These are phyloP conservation scores for Mycena chlorophos DNA, from an alignment of 768 basidiomycete genomes.

Conservation along the genomic window DNA sequence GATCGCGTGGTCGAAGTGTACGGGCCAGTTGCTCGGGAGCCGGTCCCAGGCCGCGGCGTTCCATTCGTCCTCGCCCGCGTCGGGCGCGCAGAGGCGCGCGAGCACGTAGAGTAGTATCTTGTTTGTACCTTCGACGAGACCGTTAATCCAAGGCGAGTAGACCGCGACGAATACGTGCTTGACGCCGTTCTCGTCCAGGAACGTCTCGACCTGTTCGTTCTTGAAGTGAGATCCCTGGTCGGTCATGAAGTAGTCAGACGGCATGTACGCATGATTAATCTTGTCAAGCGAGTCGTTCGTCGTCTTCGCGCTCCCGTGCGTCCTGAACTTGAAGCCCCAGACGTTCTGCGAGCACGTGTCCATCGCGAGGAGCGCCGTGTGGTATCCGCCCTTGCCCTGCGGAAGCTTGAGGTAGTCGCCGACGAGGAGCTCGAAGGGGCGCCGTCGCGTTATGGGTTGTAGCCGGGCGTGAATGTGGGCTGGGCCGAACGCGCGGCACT, in stretches of 20 bases:
- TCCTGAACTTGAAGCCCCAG: constrained; percentile 8
- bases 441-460: not conserved
- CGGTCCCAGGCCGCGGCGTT: constrained; percentile 5
- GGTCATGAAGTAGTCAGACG: constrained; percentile 18
- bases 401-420: constrained; percentile 30
- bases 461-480: not conserved
- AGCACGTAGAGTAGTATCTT: constrained; percentile 19
- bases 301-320: constrained; percentile 4
- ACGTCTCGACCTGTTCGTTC: not conserved
- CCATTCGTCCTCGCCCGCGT: constrained; percentile 16
- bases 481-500: not conserved
- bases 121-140: constrained; percentile 30
- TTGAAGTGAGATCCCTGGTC: constrained; percentile 2
- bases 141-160: constrained; percentile 32
- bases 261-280: constrained; percentile 14
- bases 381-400: constrained; percentile 23
- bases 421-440: constrained; percentile 16
- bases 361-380: constrained; percentile 8
- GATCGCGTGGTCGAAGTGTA: constrained; percentile 24
- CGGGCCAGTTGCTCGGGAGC: constrained; percentile 25
- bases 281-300: constrained; percentile 10
- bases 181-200: not conserved
- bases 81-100: constrained; percentile 23
- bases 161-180: constrained; percentile 15
- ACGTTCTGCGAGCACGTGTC: not conserved